These are phyloP conservation scores for Fusarium humuli DNA, from an alignment of 2,329 filamentous ascomycete genomes.

Conservation along the genomic window DNA sequence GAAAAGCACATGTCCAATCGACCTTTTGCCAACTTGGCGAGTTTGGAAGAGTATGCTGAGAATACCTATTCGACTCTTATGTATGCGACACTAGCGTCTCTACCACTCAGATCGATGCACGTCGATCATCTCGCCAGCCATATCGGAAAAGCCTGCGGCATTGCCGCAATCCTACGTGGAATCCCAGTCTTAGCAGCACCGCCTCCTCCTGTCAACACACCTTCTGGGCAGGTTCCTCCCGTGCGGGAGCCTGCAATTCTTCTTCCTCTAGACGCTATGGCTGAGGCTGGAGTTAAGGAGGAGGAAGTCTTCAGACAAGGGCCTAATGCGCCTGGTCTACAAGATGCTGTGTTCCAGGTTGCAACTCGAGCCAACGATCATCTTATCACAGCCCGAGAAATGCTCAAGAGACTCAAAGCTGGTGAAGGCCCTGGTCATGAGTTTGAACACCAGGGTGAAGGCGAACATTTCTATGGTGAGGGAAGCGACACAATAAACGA, in stretches of 20 bases:
- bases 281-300: constrained; percentile 81
- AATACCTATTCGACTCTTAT: constrained; percentile 94
- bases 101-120: constrained; percentile 84
- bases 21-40: constrained; percentile 78
- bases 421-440: constrained; percentile 83
- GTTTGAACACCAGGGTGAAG: constrained; percentile 87
- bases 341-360: constrained; percentile 90
- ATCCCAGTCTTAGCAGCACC: constrained; percentile 87
- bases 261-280: constrained; percentile 91
- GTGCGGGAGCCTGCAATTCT: constrained; percentile 69
- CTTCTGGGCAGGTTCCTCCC: constrained; percentile 54
- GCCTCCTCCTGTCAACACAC: constrained; percentile 61
- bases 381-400: constrained; percentile 90
- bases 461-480: constrained; percentile 67
- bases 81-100: constrained; percentile 84
- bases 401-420: constrained; percentile 82
- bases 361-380: constrained; percentile 96
- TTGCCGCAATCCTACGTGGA: constrained; percentile 86
- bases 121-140: constrained; percentile 95
- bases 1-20: constrained; percentile 86
- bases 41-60: constrained; percentile 89
- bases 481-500: constrained; percentile 55
- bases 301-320: constrained; percentile 90
- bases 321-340: constrained; percentile 80
- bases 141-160: constrained; percentile 93